A percentile compares a stretch with the other conserved stretches of the same genome.
These are phyloP conservation scores for Deakozyma indianensis DNA, from an alignment of 805 yeast species.

Conservation along the genomic window DNA sequence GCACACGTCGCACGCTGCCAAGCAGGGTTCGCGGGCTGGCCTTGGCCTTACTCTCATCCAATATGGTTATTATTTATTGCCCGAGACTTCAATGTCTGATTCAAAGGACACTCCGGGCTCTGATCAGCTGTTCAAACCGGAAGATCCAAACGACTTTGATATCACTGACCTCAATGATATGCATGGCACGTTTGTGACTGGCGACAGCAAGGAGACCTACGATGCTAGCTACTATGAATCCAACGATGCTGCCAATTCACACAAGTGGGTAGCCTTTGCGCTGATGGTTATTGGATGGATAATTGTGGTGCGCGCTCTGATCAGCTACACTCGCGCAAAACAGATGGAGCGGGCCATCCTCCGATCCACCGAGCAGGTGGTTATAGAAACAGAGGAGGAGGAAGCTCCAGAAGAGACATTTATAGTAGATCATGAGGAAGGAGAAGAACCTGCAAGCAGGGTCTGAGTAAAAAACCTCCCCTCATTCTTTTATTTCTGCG, in stretches of 20 bases:
- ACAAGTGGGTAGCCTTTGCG: constrained; percentile 39
- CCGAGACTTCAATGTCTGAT: constrained; percentile 22
- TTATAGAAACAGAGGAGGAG: background rate
- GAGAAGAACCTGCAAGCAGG: too few relatives aligned
- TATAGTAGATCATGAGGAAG: background rate
- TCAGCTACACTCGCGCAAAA: constrained; percentile 63
- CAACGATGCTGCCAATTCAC: constrained; percentile 6
- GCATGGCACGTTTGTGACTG: constrained; percentile 11
- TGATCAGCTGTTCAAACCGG: constrained; percentile 28
- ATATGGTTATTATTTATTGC: constrained; percentile 47
- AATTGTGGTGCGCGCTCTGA: constrained; percentile 49
- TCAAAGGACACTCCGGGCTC: constrained; percentile 19
- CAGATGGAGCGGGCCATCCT: constrained; percentile 55
- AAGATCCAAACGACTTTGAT: constrained; percentile 45
- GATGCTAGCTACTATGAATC: constrained; percentile 8
- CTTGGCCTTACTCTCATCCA: constrained; percentile 71
- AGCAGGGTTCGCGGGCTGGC: constrained; percentile 88
- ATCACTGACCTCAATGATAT: constrained; percentile 13
- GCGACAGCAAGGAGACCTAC: constrained; percentile 7
- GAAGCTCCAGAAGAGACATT: background rate
- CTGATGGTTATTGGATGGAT: constrained; percentile 56
- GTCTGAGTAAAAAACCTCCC: too few relatives aligned
- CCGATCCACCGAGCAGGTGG: constrained; percentile 4
- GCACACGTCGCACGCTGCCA: constrained; percentile 95
- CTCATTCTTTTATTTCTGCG: too few relatives aligned